phyloP scores from a whole-genome alignment of 805 yeast species.

The Ogataea henricii region DNA sequence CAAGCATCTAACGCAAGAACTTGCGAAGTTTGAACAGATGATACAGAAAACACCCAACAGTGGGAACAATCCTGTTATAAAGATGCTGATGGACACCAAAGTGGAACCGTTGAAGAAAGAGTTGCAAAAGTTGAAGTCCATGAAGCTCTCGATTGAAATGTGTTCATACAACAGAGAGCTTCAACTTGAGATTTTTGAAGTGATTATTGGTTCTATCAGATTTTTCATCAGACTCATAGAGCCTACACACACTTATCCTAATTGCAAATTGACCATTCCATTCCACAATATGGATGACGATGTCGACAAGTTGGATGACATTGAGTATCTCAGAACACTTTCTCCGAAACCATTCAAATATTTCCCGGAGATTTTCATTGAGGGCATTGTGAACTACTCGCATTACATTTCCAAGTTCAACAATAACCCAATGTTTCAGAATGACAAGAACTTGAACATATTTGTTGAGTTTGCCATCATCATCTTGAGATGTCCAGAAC shows the following conservation, averaged over 20 bases:
- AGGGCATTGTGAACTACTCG: constrained; percentile 75
- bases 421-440: constrained; percentile 57
- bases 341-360: constrained; percentile 79
- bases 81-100: constrained; percentile 30
- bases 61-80: constrained; percentile 31
- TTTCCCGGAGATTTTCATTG: constrained; percentile 83
- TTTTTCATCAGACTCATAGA: constrained; percentile 74
- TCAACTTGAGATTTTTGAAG: constrained; percentile 72
- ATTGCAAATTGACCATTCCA: constrained; percentile 51
- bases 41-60: constrained; percentile 20
- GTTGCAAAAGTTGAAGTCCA: constrained; percentile 41
- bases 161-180: constrained; percentile 57
- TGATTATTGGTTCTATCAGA: constrained; percentile 71
- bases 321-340: constrained; percentile 63
- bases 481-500: constrained; percentile 79
- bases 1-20: constrained; percentile 52
- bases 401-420: constrained; percentile 59
- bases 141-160: constrained; percentile 60
- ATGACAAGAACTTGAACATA: constrained; percentile 50
- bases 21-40: constrained; percentile 51
- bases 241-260: constrained; percentile 67
- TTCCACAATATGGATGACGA: constrained; percentile 59
- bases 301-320: constrained; percentile 71
- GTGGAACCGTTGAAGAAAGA: constrained; percentile 36
- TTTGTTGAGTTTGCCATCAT: constrained; percentile 74